Base-by-base conservation (phyloP, 2,329 filamentous ascomycete genomes). In the Geosmithia morbida region DNA sequence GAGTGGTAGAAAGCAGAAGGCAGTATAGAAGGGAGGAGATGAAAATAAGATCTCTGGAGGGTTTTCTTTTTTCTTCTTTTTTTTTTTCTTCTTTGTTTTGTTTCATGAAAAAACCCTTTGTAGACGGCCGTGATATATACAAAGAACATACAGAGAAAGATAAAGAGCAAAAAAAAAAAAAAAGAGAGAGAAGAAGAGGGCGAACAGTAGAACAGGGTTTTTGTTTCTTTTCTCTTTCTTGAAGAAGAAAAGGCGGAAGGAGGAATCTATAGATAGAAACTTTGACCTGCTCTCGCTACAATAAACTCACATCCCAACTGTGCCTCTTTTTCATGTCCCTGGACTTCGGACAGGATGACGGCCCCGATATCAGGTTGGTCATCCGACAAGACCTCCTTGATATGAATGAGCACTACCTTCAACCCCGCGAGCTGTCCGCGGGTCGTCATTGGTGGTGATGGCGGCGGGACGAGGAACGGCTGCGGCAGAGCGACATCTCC, bases 341-440 rank as follows among this genome's bases (percentile, higher is more conserved):
- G 59, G 45, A 97, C 63, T 60, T 96, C 79, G 50, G 69, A 59
- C 19, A 92, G 56, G 37, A 97, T 94, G 2, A 66, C 72, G 3
- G 86, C 79, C 1, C 65, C 37, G 70, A 75, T 2, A 74, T 78
- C 44, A 67, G 77, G 33, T 3, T 42, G 77, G 0, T 79, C 86
- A 59, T 95, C 88, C 8, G 72, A 69, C 48, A 96, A 67, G 19
- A 76, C 83, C 53, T 97, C 90, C 61, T 98, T 98, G 57, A 97
- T 77, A 59, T 98, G 92, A 39, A 97, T 97, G 48, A 97, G 79
- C 45, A 96, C 81, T 1, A 98, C 70, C 52, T 80, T 84, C 26
- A 97, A 60, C 0, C 87, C 88, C 46, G 72, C 68, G 4, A 98
- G 69, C 7, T 81, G 80, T 57, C 59, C 49, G 6, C 51, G 54